These are phyloP conservation scores for Cyberlindnera nakhonratchasimensis DNA, from an alignment of 805 yeast genomes.

Conservation along the genomic window DNA sequence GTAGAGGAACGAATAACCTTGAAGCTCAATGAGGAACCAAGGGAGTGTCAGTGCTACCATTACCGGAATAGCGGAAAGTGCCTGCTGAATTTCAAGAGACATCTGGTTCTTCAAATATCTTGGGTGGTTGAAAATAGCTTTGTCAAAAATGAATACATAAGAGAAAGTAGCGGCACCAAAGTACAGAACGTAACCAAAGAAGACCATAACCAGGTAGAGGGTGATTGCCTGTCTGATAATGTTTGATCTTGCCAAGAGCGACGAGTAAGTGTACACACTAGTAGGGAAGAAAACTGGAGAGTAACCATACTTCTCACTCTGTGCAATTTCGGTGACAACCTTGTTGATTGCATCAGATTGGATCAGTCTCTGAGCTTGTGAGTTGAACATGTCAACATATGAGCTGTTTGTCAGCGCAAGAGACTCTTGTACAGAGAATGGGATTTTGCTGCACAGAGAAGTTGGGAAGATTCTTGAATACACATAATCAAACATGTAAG, in stretches of 20 bases:
- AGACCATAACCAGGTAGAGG: slow-evolving; percentile 61
- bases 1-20: slow-evolving; percentile 80
- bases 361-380: slow-evolving; percentile 16
- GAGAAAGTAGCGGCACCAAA: slow-evolving; percentile 72
- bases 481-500: slow-evolving; percentile 65
- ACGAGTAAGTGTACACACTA: slow-evolving; percentile 54
- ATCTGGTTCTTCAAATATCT: slow-evolving; percentile 93
- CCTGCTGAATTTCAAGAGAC: slow-evolving; percentile 75
- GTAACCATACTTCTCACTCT: slow-evolving; percentile 54
- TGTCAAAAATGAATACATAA: slow-evolving; percentile 77
- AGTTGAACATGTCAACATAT: slow-evolving; percentile 21
- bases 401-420: slow-evolving; percentile 24
- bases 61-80: slow-evolving; percentile 75
- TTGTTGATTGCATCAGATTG: slow-evolving; percentile 10
- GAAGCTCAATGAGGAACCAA: slow-evolving; percentile 81
- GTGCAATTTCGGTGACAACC: slow-evolving; percentile 22
- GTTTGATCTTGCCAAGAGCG: slow-evolving; percentile 70
- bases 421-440: slow-evolving; percentile 29
- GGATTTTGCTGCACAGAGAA: slow-evolving; percentile 39
- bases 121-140: slow-evolving; percentile 90
- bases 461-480: slow-evolving; percentile 71
- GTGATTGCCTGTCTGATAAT: slow-evolving; percentile 67
- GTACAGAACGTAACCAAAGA: slow-evolving; percentile 88
- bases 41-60: slow-evolving; percentile 90
- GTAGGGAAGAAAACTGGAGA: slow-evolving; percentile 57